phyloP scores from a whole-genome alignment of 1,284 basidiomycete genomes.

The Fomitopsis palustris region DNA sequence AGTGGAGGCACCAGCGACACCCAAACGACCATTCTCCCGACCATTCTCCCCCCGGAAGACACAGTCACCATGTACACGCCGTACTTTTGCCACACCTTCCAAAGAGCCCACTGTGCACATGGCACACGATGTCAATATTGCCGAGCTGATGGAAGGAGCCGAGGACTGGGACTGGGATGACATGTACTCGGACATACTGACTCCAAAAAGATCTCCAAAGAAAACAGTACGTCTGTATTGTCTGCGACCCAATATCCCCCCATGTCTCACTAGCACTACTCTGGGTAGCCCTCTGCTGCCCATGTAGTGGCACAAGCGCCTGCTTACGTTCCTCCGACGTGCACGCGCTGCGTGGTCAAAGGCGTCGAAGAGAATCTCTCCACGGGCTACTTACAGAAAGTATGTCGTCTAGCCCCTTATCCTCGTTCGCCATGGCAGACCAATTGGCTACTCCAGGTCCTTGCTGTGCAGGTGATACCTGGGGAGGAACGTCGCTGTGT shows the following conservation, averaged over 20 bases:
- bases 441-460: slow-evolving; percentile 5
- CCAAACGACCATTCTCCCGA: slow-evolving; percentile 27
- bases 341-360: slow-evolving; percentile 51
- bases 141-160: slow-evolving; percentile 38
- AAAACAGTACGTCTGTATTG: slow-evolving; percentile 12
- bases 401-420: background rate
- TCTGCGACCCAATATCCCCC: background rate
- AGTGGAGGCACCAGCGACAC: slow-evolving; percentile 30
- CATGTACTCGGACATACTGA: slow-evolving; percentile 37
- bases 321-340: slow-evolving; percentile 30
- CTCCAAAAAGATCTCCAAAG: slow-evolving; percentile 25
- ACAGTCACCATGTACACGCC: background rate
- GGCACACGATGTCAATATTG: slow-evolving; percentile 24
- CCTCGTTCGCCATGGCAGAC: background rate
- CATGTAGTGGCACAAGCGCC: slow-evolving; percentile 12
- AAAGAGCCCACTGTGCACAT: background rate
- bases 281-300: background rate
- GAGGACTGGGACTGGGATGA: slow-evolving; percentile 52
- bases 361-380: slow-evolving; percentile 11
- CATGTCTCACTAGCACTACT: background rate
- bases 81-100: background rate
- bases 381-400: slow-evolving; percentile 15
- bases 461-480: slow-evolving; percentile 42
- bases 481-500: slow-evolving; percentile 36
- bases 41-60: too few species aligned